phyloP scores from a whole-genome alignment of 306 rosid genomes.

The Inga leiocalycina region DNA sequence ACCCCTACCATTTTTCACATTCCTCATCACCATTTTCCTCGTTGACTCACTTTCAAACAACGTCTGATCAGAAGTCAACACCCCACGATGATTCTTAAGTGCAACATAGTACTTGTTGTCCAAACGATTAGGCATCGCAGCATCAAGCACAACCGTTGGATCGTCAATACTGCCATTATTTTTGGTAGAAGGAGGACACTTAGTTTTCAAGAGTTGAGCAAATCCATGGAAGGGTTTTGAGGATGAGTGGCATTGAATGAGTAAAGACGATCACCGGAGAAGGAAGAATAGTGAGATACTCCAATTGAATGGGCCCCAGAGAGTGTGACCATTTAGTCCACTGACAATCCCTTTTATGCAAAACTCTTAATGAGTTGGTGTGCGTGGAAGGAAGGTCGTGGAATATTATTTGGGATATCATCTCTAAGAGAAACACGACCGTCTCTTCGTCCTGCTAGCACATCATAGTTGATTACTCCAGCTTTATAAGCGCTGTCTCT shows the following conservation, averaged over 20 bases:
- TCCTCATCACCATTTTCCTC: constrained; percentile 29
- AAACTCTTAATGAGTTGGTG: neutral
- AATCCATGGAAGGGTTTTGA: neutral
- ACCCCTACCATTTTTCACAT: constrained; percentile 23
- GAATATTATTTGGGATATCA: neutral
- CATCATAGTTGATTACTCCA: neutral
- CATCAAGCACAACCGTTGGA: neutral
- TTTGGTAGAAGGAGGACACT: constrained; percentile 32
- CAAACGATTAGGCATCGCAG: neutral
- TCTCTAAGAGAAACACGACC: neutral
- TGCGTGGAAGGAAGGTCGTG: neutral
- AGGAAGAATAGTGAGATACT: constrained; percentile 41
- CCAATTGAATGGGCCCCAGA: constrained; percentile 52
- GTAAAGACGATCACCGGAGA: constrained; percentile 36
- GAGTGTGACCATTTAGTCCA: constrained; percentile 32
- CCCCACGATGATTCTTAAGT: constrained; percentile 38
- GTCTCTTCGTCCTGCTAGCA: neutral
- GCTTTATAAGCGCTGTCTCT: neutral
- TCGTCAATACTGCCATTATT: neutral
- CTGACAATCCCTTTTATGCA: neutral
- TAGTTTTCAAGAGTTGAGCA: constrained; percentile 28
- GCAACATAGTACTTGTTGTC: constrained; percentile 41
- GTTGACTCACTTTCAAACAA: constrained; percentile 28
- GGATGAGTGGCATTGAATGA: neutral
- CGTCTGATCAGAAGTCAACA: constrained; percentile 45